These are phyloP conservation scores for Podaxis rugospora DNA, from an alignment of 768 basidiomycete genomes.

Conservation along the genomic window DNA sequence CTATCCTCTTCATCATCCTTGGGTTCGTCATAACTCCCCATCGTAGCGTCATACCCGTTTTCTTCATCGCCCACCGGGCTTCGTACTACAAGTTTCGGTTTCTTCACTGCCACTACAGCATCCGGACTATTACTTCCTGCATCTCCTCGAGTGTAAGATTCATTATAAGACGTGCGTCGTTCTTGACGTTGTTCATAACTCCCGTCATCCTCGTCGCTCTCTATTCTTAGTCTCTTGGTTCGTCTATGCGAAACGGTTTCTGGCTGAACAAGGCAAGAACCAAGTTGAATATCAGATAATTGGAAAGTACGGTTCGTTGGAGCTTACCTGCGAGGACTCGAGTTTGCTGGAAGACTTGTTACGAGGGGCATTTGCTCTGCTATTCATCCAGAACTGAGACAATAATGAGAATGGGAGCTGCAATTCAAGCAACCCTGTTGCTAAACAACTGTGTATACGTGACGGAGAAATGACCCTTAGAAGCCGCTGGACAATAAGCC, in stretches of 20 bases:
- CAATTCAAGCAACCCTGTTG: not conserved
- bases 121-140: not conserved
- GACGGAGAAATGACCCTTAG: not conserved
- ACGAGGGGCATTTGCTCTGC: constrained; percentile 16
- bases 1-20: not conserved
- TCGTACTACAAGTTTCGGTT: not conserved
- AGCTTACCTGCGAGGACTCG: constrained; percentile 18
- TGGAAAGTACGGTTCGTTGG: not conserved
- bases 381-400: not conserved
- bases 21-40: not conserved
- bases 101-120: not conserved
- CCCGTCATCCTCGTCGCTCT: constrained; percentile 24
- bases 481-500: not conserved
- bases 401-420: not conserved
- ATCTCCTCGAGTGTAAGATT: not conserved
- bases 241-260: not conserved
- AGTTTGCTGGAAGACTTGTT: constrained; percentile 17
- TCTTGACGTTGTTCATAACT: constrained; percentile 15
- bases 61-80: not conserved
- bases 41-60: not conserved
- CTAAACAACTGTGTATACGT: not conserved
- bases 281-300: not conserved
- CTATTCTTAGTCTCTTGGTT: constrained; percentile 20
- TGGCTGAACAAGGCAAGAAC: constrained; percentile 4
- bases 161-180: not conserved